A percentile compares a stretch with the other conserved stretches of the same genome.
These are phyloP conservation scores for Colletotrichum camelliae DNA, from an alignment of 2,329 filamentous ascomycete genomes.

Conservation along the genomic window DNA sequence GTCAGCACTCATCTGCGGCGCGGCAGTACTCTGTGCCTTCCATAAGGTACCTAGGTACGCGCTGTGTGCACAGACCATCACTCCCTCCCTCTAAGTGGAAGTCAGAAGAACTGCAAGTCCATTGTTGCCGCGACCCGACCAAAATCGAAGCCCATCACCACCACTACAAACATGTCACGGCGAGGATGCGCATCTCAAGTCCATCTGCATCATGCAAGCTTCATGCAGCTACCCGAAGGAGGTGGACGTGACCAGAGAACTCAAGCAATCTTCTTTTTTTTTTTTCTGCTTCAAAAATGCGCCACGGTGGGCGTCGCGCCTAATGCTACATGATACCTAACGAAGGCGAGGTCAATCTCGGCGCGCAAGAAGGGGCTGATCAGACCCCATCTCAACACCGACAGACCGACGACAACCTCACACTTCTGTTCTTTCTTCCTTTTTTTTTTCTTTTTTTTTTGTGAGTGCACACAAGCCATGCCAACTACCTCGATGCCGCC, in stretches of 20 bases:
- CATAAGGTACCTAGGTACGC: no score
- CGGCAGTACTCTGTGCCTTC: no score
- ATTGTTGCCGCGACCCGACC: no score
- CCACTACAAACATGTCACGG: no score
- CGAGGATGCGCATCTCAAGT: neutral
- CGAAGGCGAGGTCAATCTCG: neutral
- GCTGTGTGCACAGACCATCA: no score
- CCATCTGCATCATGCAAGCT: neutral
- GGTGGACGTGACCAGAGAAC: neutral
- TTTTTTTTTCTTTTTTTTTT: neutral
- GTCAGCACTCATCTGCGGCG: no score
- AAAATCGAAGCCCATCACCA: no score
- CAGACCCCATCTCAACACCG: neutral
- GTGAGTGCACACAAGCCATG: neutral
- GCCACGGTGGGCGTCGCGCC: neutral
- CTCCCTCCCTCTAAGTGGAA: no score
- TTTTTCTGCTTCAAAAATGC: neutral
- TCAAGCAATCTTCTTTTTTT: neutral
- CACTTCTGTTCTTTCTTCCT: neutral
- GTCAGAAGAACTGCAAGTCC: no score
- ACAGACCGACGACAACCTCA: neutral
- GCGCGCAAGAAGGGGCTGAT: neutral
- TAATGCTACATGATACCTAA: neutral
- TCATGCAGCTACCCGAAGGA: neutral
- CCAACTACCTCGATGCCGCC: neutral